Evolutionary conservation across 73 alveolate genomes (phyloP).

Genomic region (Symbiodinium natans): DNA sequence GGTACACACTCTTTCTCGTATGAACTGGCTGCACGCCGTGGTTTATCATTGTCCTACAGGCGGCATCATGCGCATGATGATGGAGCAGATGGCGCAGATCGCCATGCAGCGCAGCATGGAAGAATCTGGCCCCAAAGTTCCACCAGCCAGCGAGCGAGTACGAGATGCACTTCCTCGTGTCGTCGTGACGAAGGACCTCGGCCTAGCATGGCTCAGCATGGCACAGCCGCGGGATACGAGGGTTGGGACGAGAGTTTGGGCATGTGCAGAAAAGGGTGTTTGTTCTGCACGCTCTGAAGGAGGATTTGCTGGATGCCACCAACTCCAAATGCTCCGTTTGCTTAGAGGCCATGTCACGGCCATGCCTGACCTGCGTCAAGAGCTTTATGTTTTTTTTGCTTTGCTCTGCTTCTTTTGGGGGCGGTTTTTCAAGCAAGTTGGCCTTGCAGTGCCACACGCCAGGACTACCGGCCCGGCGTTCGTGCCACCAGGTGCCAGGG

Average conservation of each 20-base stretch:
- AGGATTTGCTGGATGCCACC: conserved; percentile 84
- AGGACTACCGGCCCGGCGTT: conserved; percentile 67
- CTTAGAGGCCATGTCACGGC: conserved; percentile 36
- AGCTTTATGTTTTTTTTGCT: background rate
- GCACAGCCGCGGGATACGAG: background rate
- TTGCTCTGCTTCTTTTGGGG: too few relatives aligned
- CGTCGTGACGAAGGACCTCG: conserved; percentile 59
- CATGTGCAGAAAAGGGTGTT: background rate
- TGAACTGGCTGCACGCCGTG: too few relatives aligned
- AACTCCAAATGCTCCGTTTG: conserved; percentile 93
- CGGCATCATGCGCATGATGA: conserved; percentile 75
- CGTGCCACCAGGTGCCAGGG: conserved; percentile 37
- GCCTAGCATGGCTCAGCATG: background rate
- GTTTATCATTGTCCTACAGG: conserved; percentile 1
- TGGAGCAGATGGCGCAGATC: conserved; percentile 85
- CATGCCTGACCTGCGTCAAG: too few relatives aligned
- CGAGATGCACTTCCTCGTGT: conserved; percentile 84
- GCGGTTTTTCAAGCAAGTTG: background rate
- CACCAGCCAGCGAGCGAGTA: conserved; percentile 79
- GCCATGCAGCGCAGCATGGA: conserved; percentile 87
- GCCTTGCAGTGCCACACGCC: too few relatives aligned
- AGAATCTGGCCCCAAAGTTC: conserved; percentile 42
- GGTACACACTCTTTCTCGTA: too few relatives aligned
- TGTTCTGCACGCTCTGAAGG: background rate
- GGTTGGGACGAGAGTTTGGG: background rate